Evolutionary conservation across 2,329 filamentous ascomycete genomes (phyloP), one percentile per base, ranked within the genome.

Genomic region (Coniochaeta sp.): DNA sequence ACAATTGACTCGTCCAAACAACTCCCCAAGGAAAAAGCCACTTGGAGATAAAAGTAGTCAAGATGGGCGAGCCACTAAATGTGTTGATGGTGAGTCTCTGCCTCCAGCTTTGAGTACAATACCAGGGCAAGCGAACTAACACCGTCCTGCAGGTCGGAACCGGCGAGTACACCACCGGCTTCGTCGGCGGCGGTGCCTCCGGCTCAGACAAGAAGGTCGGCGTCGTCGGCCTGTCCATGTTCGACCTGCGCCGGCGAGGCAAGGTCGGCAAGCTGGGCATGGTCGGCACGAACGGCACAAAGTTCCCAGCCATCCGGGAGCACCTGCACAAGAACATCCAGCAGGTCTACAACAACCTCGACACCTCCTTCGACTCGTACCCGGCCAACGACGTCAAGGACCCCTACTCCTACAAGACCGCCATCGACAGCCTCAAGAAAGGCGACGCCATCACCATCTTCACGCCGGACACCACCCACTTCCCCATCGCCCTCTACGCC

Each of bases 81-180:
- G 86, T 89, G 66, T 78, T 89, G 71, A 89, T 89, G 86, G 86
- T 86, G 68, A 70, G 78, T 69, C 9, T 6, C 58, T 1, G n/a
- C 11, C 4, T 47, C 26, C 34, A 36, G 1, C 40, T 57, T n/a
- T 55, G 26, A 33, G n/a, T n/a, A n/a, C n/a, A n/a, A 6, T 28
- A 28, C 28, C 65, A 59, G 64, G 58, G 58, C 59, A 44, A 9
- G 58, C 55, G 40, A 67, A 68, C 61, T 59, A 24, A 59, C 36
- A 22, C 33, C 33, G 8, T 7, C 24, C 57, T n/a, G n/a, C 62
- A 88, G 89, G 85, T 96, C 62, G 93, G 93, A 65, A 96, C 93
- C 12, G 93, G 93, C 70, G 93, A 97, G 82, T 97, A 97, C 81
- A 97, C 93, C 68, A 97, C 93, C 50, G 93, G 93, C 61, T 97